These are phyloP conservation scores for Wickerhamiella sorbophila DNA, from an alignment of 805 yeast genomes.

Conservation along the genomic window DNA sequence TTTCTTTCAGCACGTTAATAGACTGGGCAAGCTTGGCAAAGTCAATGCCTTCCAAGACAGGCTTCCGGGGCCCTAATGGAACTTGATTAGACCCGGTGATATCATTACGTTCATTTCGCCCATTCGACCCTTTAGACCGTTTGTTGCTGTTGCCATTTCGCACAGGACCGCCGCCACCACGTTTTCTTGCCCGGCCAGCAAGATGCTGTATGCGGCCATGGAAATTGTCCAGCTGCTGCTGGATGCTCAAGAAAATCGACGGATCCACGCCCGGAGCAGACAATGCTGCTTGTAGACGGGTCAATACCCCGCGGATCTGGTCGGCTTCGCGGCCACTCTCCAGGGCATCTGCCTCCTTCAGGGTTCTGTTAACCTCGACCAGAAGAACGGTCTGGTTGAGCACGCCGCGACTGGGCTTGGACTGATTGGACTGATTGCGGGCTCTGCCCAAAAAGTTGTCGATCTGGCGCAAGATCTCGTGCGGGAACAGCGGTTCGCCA, in stretches of 20 bases:
- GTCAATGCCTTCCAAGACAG: constrained; percentile 3
- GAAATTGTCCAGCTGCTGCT: constrained; percentile 20
- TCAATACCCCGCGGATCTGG: constrained; percentile 20
- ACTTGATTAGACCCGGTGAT: constrained; percentile 11
- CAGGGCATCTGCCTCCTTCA: constrained; percentile 9
- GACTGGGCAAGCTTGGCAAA: constrained; percentile 4
- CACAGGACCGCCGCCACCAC: neutral
- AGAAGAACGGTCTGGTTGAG: constrained; percentile 20
- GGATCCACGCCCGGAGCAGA: constrained; percentile 22
- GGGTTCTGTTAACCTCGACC: constrained; percentile 21
- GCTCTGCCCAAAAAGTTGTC: constrained; percentile 43
- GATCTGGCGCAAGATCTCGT: constrained; percentile 52
- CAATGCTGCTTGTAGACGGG: constrained; percentile 20
- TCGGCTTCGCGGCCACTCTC: constrained; percentile 17
- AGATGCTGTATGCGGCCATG: constrained; percentile 5
- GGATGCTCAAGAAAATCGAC: constrained; percentile 18
- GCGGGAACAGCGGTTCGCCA: constrained; percentile 59
- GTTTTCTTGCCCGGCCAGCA: neutral
- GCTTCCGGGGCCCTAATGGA: constrained; percentile 12
- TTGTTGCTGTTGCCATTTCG: neutral
- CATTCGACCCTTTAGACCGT: too few species aligned
- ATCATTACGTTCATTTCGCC: constrained; percentile 4
- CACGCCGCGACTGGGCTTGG: neutral
- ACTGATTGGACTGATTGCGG: constrained; percentile 1
- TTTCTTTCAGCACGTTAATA: constrained; percentile 2